phyloP scores from a whole-genome alignment of 2,329 filamentous ascomycete species.

The Penicillium sp. region DNA sequence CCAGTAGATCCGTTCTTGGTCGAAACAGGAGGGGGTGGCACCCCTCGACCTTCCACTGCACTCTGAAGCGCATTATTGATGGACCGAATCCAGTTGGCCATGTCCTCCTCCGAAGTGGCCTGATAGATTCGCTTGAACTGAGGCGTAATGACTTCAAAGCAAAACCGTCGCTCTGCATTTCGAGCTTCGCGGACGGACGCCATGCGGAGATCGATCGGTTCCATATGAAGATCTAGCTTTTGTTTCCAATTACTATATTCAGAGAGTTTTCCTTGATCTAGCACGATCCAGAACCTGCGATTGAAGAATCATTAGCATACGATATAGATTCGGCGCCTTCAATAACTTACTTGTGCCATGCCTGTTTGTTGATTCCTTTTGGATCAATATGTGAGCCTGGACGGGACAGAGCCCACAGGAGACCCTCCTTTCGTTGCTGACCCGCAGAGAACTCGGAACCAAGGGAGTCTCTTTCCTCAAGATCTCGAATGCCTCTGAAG shows the following conservation, averaged over 20 bases:
- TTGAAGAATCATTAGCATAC: neutral
- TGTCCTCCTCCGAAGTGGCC: conserved; percentile 94
- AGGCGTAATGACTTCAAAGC: conserved; percentile 97
- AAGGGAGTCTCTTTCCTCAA: conserved; percentile 71
- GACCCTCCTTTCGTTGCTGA: conserved; percentile 80
- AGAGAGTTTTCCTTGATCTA: conserved; percentile 92
- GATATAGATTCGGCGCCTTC: neutral
- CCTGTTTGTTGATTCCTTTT: conserved; percentile 90
- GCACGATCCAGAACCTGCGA: conserved; percentile 88
- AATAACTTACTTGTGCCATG: conserved; percentile 86
- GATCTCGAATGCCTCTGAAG: conserved; percentile 87
- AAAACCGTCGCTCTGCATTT: conserved; percentile 90
- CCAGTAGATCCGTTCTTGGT: conserved; percentile 54
- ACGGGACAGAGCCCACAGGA: conserved; percentile 89
- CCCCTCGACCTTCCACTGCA: conserved; percentile 76
- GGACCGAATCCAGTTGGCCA: conserved; percentile 91
- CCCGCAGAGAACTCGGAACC: conserved; percentile 53
- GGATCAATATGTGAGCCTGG: conserved; percentile 94
- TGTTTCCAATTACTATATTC: conserved; percentile 99
- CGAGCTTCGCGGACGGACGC: conserved; percentile 93
- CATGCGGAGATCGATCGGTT: conserved; percentile 94
- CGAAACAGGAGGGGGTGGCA: conserved; percentile 44
- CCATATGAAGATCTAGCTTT: conserved; percentile 91
- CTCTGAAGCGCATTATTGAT: conserved; percentile 98
- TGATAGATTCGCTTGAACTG: conserved; percentile 95